phyloP scores from a whole-genome alignment of 768 basidiomycete genomes.

The Suillus subalutaceus region DNA sequence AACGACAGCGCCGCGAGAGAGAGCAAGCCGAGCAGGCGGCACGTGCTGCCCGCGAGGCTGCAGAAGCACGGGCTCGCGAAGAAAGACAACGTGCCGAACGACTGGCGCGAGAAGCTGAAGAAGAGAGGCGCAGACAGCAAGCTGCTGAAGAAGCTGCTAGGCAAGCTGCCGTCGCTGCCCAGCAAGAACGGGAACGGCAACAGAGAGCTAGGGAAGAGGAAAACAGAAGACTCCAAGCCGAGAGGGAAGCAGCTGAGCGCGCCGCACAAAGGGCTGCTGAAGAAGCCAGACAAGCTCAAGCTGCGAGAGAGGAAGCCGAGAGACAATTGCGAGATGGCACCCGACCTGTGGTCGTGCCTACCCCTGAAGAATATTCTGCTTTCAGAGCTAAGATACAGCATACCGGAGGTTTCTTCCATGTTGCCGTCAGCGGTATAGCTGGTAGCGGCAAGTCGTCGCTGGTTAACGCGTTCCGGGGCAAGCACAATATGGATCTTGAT shows the following conservation, averaged over 20 bases:
- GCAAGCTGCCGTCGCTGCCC: constrained; percentile 24
- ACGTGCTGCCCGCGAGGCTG: constrained; percentile 23
- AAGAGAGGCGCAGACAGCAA: constrained; percentile 21
- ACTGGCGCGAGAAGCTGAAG: constrained; percentile 22
- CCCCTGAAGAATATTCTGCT: constrained; percentile 16
- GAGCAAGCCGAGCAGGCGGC: constrained; percentile 29
- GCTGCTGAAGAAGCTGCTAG: constrained; percentile 28
- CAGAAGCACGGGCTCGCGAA: constrained; percentile 28
- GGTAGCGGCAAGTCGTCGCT: constrained; percentile 23
- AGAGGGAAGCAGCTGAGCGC: constrained; percentile 25
- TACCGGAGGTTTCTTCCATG: constrained; percentile 18
- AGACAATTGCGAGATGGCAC: constrained; percentile 15
- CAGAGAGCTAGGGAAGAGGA: constrained; percentile 20
- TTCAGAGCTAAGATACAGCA: constrained; percentile 9
- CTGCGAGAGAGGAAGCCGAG: constrained; percentile 22
- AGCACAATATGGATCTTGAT: constrained; percentile 18
- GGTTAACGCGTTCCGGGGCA: constrained; percentile 28
- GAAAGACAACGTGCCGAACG: constrained; percentile 25
- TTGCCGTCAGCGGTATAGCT: constrained; percentile 16
- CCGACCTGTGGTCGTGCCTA: constrained; percentile 19
- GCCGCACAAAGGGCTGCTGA: constrained; percentile 27
- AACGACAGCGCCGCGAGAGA: constrained; percentile 23
- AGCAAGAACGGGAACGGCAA: constrained; percentile 28
- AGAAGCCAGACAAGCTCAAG: constrained; percentile 23
- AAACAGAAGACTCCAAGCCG: constrained; percentile 12